Percentiles rank a stretch among this genome's conserved stretches.
phyloP scores from a whole-genome alignment of 805 yeast species.

The Barnettozyma californica region DNA sequence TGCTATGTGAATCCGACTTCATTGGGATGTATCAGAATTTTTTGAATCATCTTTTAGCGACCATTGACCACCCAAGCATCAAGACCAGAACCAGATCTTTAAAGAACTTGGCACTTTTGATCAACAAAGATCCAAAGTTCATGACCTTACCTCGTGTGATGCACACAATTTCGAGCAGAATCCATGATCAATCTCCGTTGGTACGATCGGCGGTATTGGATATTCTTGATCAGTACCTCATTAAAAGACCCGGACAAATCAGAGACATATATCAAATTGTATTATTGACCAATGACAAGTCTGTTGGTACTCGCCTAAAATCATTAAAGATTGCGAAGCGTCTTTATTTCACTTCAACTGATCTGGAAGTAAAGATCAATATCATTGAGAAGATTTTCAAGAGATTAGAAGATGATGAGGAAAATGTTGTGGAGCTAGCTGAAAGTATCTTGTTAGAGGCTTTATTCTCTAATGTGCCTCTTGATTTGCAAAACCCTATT shows the following conservation, averaged over 20 bases:
- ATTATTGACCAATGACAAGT: conserved; percentile 44
- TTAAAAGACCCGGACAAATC: conserved; percentile 38
- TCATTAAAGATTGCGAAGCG: conserved; percentile 47
- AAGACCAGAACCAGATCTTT: conserved; percentile 60
- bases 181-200: conserved; percentile 59
- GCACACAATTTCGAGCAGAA: conserved; percentile 42
- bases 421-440: conserved; percentile 40
- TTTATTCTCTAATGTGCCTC: conserved; percentile 28
- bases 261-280: conserved; percentile 40
- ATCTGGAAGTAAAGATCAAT: conserved; percentile 29
- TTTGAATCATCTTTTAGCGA: conserved; percentile 41
- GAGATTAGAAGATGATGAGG: conserved; percentile 69
- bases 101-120: conserved; percentile 51
- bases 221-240: conserved; percentile 46
- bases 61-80: conserved; percentile 44
- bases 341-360: conserved; percentile 37
- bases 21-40: conserved; percentile 44
- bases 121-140: conserved; percentile 47
- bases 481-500: conserved; percentile 6
- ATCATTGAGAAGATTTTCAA: conserved; percentile 48
- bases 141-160: conserved; percentile 46
- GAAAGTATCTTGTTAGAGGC: conserved; percentile 31
- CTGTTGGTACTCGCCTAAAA: conserved; percentile 59
- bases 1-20: conserved; percentile 14
- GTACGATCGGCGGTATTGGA: conserved; percentile 77